These are phyloP conservation scores for Dissophora ornata DNA, from an alignment of 192 early-diverging fungal species.

Conservation along the genomic window DNA sequence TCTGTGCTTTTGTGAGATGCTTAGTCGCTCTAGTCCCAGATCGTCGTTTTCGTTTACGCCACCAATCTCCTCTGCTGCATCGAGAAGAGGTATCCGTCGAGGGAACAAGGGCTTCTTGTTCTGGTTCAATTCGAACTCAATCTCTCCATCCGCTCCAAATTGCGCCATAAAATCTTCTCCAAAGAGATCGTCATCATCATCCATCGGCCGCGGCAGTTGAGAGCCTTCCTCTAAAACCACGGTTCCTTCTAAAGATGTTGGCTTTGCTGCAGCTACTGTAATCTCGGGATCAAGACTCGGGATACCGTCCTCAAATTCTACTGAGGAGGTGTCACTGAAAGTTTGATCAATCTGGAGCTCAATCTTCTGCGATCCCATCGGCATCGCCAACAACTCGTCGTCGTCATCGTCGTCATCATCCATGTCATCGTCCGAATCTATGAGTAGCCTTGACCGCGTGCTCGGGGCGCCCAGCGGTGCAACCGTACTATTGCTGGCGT, in stretches of 20 bases:
- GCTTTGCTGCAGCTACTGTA: too few relatives aligned
- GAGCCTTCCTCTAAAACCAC: too few relatives aligned
- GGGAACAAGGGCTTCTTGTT: conserved; percentile 29
- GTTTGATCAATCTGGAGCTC: conserved; percentile 33
- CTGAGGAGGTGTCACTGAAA: background rate
- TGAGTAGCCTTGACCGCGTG: conserved; percentile 18
- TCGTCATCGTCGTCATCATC: conserved; percentile 29
- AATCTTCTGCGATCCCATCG: conserved; percentile 20
- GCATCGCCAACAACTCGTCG: conserved; percentile 26
- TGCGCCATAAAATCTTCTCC: conserved; percentile 45
- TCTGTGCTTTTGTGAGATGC: conserved; percentile 42
- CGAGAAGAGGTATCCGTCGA: conserved; percentile 24
- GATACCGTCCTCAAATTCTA: too few relatives aligned
- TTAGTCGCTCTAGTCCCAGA: conserved; percentile 36
- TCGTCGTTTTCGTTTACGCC: conserved; percentile 7
- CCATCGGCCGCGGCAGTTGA: too few relatives aligned
- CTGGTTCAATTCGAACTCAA: conserved; percentile 28
- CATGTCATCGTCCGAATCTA: conserved; percentile 50
- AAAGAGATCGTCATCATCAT: conserved; percentile 20
- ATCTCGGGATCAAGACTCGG: too few relatives aligned
- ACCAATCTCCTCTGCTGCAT: background rate
- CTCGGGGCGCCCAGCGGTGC: background rate
- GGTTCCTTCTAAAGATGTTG: too few relatives aligned
- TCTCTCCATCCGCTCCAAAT: conserved; percentile 29
- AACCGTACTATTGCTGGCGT: background rate